Base-by-base conservation (phyloP, 805 yeast genomes). In the Candida taoyuanica region DNA sequence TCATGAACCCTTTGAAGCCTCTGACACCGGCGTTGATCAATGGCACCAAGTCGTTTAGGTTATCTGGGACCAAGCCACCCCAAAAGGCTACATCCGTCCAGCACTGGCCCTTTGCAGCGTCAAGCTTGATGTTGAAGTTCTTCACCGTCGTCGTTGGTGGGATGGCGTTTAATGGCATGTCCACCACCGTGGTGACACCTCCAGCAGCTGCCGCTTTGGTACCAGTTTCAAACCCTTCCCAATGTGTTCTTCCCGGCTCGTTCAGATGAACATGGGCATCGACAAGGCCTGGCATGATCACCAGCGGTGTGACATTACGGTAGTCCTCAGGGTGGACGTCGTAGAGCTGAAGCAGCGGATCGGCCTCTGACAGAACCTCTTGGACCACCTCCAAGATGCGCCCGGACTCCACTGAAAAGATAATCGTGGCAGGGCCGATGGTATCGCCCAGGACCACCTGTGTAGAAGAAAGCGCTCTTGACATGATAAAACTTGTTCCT, bases 211-310 rank as follows among this genome's bases (percentile, higher is more conserved):
- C 97, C 2, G 96, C 85, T 56, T 81, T 81, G 0, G 98, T 89
- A 0, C 98, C 98, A 0, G 95, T 83, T n/a, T 80, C 95, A 58
- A 91, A 89, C 2, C 98, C 98, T 62, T 89, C 98, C 98, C 98
- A 89, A 46, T 88, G 96, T 1, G 97, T 89, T 50, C 97, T 68
- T n/a, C 98, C 98, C 0, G 98, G 97, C 55, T 91, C 98, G 59
- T 91, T 91, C 50, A 89, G 65, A 55, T 89, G 98, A 18, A 89
- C 98, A 59, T 89, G 98, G 5, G 95, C 74, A 55, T 89, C 98
- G 4, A 89, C 94, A 21, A 89, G 70, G 0, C 98, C 98, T 0
- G 98, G 97, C 67, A 91, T 66, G 11, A 89, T 71, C 23, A 74
- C 74, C 16, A 66, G 58, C 1, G 89, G 87, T 3, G 82, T 67